A percentile compares a stretch with the other conserved stretches of the same genome.
Evolutionary conservation across 2,329 filamentous ascomycete species (phyloP).

Genomic region (Microdochium trichocladiopsis): DNA sequence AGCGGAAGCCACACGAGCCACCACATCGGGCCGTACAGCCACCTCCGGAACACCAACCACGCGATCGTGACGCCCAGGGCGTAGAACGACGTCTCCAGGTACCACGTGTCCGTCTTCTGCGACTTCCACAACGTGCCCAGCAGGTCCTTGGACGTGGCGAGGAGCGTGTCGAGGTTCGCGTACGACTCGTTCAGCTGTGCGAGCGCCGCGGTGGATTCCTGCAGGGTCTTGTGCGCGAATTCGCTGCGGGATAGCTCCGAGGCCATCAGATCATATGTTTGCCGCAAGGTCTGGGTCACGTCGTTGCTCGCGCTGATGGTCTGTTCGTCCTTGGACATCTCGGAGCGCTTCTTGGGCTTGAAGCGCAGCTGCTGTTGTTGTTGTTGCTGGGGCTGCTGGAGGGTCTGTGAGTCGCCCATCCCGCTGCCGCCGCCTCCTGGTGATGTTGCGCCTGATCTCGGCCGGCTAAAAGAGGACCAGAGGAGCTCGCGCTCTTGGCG

Average conservation of each 20-base stretch:
- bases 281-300: slow-evolving; percentile 75
- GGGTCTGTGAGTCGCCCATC: neutral
- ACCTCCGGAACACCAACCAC: slow-evolving; percentile 80
- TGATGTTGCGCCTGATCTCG: slow-evolving; percentile 26
- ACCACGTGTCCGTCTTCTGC: slow-evolving; percentile 97
- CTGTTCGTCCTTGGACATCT: slow-evolving; percentile 52
- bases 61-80: slow-evolving; percentile 68
- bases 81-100: slow-evolving; percentile 84
- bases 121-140: slow-evolving; percentile 74
- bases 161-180: slow-evolving; percentile 66
- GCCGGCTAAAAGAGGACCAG: slow-evolving; percentile 55
- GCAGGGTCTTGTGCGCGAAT: slow-evolving; percentile 84
- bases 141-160: slow-evolving; percentile 67
- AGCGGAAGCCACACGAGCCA: slow-evolving; percentile 82
- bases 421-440: slow-evolving; percentile 12
- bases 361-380: slow-evolving; percentile 19
- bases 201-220: slow-evolving; percentile 78
- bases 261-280: slow-evolving; percentile 82
- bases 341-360: slow-evolving; percentile 23
- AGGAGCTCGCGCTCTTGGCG: slow-evolving; percentile 71
- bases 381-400: slow-evolving; percentile 1
- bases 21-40: slow-evolving; percentile 85
- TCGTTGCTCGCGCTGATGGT: slow-evolving; percentile 70
- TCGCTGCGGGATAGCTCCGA: slow-evolving; percentile 77
- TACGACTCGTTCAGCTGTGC: slow-evolving; percentile 76